Evolutionary conservation across 495 filamentous ascomycete species (phyloP).

Genomic region (Friedmanniomyces simplex): DNA sequence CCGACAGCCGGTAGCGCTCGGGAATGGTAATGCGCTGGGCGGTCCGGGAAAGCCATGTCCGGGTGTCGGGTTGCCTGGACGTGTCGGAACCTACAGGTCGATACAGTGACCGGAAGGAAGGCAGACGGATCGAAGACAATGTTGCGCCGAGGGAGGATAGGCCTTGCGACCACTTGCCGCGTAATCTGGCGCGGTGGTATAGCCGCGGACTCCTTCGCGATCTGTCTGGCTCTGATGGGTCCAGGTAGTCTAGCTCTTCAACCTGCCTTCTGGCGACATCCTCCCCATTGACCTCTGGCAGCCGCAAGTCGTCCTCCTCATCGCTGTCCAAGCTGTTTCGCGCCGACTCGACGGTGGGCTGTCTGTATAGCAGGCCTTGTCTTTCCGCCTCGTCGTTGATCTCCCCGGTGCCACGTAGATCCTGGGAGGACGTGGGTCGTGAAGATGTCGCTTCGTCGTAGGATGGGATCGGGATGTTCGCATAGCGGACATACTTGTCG

Average conservation of each 20-base stretch:
- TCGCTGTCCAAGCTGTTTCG: conserved; percentile 50
- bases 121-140: conserved; percentile 45
- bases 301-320: conserved; percentile 7
- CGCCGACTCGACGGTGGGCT: conserved; percentile 64
- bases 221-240: conserved; percentile 39
- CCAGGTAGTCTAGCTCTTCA: conserved; percentile 81
- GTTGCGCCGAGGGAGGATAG: conserved; percentile 21
- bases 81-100: conserved; percentile 33
- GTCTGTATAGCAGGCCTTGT: conserved; percentile 57
- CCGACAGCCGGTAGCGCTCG: conserved; percentile 28
- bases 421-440: conserved; percentile 48
- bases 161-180: conserved; percentile 8
- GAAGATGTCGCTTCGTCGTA: conserved; percentile 83
- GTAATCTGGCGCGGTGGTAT: conserved; percentile 20
- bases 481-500: conserved; percentile 11
- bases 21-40: conserved; percentile 14
- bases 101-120: conserved; percentile 35
- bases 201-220: conserved; percentile 7
- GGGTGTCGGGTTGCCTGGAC: neutral
- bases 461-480: conserved; percentile 66
- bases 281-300: conserved; percentile 25
- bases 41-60: conserved; percentile 7
- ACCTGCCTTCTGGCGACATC: conserved; percentile 61
- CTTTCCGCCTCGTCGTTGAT: conserved; percentile 51
- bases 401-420: conserved; percentile 41